Base-by-base conservation (phyloP, 2,329 filamentous ascomycete species). In the Fusarium tricinctum region DNA sequence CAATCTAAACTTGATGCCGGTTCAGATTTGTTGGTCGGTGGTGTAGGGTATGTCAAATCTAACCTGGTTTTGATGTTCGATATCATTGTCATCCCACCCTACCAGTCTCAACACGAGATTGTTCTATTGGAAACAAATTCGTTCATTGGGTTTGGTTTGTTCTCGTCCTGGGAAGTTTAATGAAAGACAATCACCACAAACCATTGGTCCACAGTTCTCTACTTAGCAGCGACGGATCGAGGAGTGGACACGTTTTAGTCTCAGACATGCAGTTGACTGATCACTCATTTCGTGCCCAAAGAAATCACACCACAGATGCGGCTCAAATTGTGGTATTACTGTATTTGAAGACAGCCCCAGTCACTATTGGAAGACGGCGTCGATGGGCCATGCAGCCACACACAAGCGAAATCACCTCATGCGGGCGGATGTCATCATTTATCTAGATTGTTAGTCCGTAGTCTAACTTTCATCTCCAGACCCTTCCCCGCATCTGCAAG, bases 391-490 rank as follows among this genome's bases (percentile, higher is more conserved):
- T 63, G 42, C 52, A 56, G 52, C 54, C 62, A 59, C 58, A 35
- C 58, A 60, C 47, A 72, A 68, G 64, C 69, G 65, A 69, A 48
- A 69, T 71, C 57, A 60, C 38, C 17, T 61, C 28, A 61, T 67
- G 54, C 57, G 59, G 32, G 46, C 33, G 35, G 50, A 48, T 48
- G 43, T 44, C 46, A 57, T 56, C 40, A 38, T 56, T 63, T 19
- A 26, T 20, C 45, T 28, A 20, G 53, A 49, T 12, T n/a, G 4
- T 15, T 28, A n/a, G n/a, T n/a, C n/a, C n/a, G n/a, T n/a, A n/a
- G n/a, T n/a, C n/a, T n/a, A 42, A 61, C 59, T 50, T 52, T 42
- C 23, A 35, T 30, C 53, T 33, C 43, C 49, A 30, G 28, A 33
- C 14, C 30, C 13, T 14, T 33, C 58, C 54, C 60, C 50, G 30